Conservation (phyloP, 306 rosid species). For the Trifolium subterraneum region DNA sequence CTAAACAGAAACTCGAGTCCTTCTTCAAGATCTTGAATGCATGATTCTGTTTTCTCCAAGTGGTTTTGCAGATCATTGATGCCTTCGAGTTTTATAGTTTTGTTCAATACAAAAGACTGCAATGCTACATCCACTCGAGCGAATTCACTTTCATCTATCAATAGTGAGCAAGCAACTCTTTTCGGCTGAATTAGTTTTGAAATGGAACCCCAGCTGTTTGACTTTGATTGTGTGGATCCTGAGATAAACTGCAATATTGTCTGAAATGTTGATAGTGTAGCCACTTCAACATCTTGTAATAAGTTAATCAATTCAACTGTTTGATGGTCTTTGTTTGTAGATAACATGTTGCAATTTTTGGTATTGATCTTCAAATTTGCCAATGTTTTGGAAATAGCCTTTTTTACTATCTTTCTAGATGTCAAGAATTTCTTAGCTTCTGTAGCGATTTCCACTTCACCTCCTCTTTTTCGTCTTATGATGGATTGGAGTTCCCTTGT, state of each 20-base stretch:
- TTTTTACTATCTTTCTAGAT: conserved; percentile 38
- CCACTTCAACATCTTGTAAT: conserved; percentile 38
- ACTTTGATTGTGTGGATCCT: conserved; percentile 40
- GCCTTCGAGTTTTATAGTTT: conserved; percentile 28
- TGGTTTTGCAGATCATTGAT: conserved; percentile 26
- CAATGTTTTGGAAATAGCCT: conserved; percentile 29
- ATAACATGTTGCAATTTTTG: conserved; percentile 14
- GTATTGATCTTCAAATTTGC: conserved; percentile 22
- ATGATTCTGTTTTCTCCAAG: conserved; percentile 38
- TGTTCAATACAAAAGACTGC: conserved; percentile 27
- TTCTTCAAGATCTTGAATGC: conserved; percentile 51
- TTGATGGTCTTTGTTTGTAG: conserved; percentile 23
- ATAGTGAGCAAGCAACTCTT: conserved; percentile 33
- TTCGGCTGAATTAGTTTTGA: conserved; percentile 36
- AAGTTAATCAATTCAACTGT: not conserved
- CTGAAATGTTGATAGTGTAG: conserved; percentile 24
- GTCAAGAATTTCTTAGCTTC: conserved; percentile 36
- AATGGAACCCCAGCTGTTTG: conserved; percentile 29
- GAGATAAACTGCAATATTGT: conserved; percentile 34
- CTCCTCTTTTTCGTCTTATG: conserved; percentile 28
- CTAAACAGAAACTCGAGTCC: conserved; percentile 44
- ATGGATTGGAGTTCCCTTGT: conserved; percentile 41
- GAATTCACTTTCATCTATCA: conserved; percentile 38
- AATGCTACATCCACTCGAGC: conserved; percentile 37
- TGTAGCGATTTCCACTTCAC: conserved; percentile 8